A percentile compares a stretch with the other conserved stretches of the same genome.
These are phyloP conservation scores for Alloteropsis angusta DNA, from an alignment of 202 grass and related monocot species.

Conservation along the genomic window DNA sequence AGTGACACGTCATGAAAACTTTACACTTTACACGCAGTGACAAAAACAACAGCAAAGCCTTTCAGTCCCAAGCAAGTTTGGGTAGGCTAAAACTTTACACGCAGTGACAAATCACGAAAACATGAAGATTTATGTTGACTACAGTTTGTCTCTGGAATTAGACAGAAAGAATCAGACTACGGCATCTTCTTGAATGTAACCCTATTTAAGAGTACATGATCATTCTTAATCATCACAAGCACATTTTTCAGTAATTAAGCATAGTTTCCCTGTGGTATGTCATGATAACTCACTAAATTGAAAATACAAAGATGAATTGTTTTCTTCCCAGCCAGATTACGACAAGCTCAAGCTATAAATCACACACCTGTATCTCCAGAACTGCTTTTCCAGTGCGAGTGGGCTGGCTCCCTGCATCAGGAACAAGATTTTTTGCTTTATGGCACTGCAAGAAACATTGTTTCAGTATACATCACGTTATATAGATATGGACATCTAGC, in stretches of 20 bases:
- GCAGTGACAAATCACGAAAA: neutral
- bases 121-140: neutral
- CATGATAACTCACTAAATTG: neutral
- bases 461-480: too few species aligned
- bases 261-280: conserved; percentile 11
- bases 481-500: too few species aligned
- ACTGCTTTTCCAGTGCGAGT: conserved; percentile 94
- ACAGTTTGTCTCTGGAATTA: neutral
- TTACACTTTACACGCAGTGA: neutral
- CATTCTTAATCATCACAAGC: neutral
- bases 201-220: neutral
- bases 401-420: conserved; percentile 84
- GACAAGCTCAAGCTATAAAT: neutral
- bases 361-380: conserved; percentile 66
- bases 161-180: neutral
- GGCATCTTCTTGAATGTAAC: neutral
- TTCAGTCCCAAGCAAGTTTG: too few species aligned
- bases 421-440: conserved; percentile 97
- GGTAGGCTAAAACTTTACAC: neutral
- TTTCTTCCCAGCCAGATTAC: neutral
- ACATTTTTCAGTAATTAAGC: neutral
- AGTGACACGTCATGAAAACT: too few species aligned
- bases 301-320: conserved; percentile 8
- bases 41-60: too few species aligned
- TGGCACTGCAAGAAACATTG: conserved; percentile 62